Base-by-base conservation (phyloP, 306 rosid genomes). In the Corylus avellana region DNA sequence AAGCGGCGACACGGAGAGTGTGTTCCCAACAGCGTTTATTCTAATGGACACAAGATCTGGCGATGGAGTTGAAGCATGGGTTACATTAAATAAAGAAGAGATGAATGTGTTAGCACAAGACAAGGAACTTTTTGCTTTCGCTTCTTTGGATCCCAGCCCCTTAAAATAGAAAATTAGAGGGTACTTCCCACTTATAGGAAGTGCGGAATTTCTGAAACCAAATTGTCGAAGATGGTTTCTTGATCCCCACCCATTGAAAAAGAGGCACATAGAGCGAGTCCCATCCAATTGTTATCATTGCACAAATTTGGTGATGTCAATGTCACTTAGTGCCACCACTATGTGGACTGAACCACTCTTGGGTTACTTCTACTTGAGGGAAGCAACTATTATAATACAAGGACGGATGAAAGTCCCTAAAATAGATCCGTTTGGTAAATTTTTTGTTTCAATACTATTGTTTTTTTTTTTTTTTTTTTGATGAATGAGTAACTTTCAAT, bases 11-110 rank as follows among this genome's bases (percentile, higher is more conserved):
- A 7, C 2, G 20, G 51, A 64, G 39, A 35, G 48, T 8, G 17
- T 50, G 37, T 29, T 51, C 7, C 46, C 46, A 5, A 42, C 46
- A 42, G 0, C 18, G 5, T 12, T 42, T 50, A 64, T 37, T 18
- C 18, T 78, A 25, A 42, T 70, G 64, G 76, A 78, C 5, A 78
- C 76, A 20, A 18, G 48, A 37, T 11, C 22, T 2, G 53, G 39
- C 18, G 51, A 54, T 44, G 81, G 58, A 25, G 27, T 78, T 12
- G 76, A 78, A 44, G 81, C 69, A 22, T 70, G 81, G 76, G 62
- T 70, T 22, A 8, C 11, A 20, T 58, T 78, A 29, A 37, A 2
- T 44, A 55, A 70, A 29, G 76, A 78, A 7, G 67, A 64, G 6
- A 51, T 64, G 50, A 11, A 0, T 3, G 3, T 3, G 1, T 39